Base-by-base conservation (phyloP, 1,139 yeast species). In the Lodderomyces elongisporus region DNA sequence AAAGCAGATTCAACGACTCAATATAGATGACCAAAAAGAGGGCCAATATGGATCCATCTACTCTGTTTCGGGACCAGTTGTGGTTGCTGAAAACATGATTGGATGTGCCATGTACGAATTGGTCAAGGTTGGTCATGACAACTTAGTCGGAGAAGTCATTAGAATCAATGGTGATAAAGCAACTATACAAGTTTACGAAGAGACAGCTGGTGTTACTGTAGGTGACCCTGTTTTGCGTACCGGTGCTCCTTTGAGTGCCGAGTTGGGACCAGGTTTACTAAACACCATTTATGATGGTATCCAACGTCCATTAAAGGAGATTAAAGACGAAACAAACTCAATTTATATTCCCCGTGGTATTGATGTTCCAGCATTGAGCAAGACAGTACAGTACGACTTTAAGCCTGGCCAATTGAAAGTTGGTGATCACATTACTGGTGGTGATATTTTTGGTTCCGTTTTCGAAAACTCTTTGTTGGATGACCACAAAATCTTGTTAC, bases 61-160 rank as follows among this genome's bases (percentile, higher is more conserved):
- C 67, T 85, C 96, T 15, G 96, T 91, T 35, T 88, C 97, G 15
- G 97, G 97, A 51, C 97, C 98, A 13, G 98, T 91, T 52, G 84
- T 91, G 35, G 81, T 93, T 34, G 98, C 98, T 31, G 98, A 91
- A 65, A 84, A 91, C 67, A 87, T 91, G 96, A 83, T 87, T 66
- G 98, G 98, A 45, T 85, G 96, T 76, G 96, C 97, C 52, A 91
- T 91, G 99, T 88, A 91, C 74, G 99, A 91, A 62, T 75, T 91
- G 63, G 91, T 91, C 52, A 88, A 83, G 62, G 98, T 91, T 43
- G 98, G 99, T 48, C 97, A 91, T 60, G 95, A 87, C 52, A 87
- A 76, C 60, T 75, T 91, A 59, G 97, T 91, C 32, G 99, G 98
- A 58, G 99, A 91, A 66, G 96, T 91, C 49, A 91, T 91, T 61